Conservation (phyloP, 2,329 filamentous ascomycete genomes). For the Chlorencoelia australis region DNA sequence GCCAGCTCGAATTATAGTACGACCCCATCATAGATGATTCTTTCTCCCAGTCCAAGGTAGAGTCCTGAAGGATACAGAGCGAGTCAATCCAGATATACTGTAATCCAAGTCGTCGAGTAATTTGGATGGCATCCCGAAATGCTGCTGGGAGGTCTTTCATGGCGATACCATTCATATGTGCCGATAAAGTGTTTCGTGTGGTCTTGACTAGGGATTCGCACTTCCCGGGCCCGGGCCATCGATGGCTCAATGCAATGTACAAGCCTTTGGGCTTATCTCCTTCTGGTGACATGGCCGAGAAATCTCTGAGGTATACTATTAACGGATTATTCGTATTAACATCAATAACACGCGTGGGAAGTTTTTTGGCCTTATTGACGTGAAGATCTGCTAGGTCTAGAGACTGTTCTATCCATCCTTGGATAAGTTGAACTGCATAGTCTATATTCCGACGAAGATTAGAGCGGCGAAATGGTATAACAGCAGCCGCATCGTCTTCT, state of each 20-base stretch:
- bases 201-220: neutral
- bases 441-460: too few relatives aligned
- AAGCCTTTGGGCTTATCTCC: neutral
- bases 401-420: neutral
- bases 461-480: too few relatives aligned
- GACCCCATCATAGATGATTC: neutral
- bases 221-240: neutral
- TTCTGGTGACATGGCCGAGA: neutral
- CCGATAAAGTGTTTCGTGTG: neutral
- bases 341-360: neutral
- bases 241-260: neutral
- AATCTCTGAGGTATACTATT: neutral
- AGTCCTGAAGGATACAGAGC: neutral
- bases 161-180: neutral
- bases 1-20: neutral
- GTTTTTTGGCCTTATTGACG: neutral
- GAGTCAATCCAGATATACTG: neutral
- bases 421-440: too few relatives aligned
- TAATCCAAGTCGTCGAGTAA: neutral
- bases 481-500: too few relatives aligned
- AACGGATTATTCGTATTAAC: neutral
- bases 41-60: neutral
- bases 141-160: neutral
- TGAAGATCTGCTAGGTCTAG: neutral
- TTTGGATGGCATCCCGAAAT: neutral